Base-by-base conservation (phyloP, 176 grass and related monocot genomes). In the Phragmites australis region DNA sequence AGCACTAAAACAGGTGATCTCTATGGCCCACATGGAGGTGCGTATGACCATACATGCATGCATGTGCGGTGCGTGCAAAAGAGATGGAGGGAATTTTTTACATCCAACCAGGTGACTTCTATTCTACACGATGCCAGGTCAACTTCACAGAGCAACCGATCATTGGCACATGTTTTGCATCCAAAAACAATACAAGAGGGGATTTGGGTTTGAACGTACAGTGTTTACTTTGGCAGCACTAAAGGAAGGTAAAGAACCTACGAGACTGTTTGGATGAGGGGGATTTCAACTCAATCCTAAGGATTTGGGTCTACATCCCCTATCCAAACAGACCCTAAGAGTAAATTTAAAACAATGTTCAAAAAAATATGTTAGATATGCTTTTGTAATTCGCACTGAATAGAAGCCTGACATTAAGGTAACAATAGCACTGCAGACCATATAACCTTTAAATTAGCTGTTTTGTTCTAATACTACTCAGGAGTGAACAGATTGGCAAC, bases 151-250 rank as follows among this genome's bases (percentile, higher is more conserved):
- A 57, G 16, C 47, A 60, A 45, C 18, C 37, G 73, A 73, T 21
- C 47, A 86, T 29, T 37, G 58, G 16, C 68, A 74, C 61, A 48
- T 67, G 30, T 68, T 68, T 80, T 39, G 12, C 30, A 81, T 47
- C 49, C 58, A 61, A 68, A 55, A 76, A 67, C 3, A 21, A n/a
- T 50, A 9, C 39, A 50, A 27, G 10, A 5, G 55, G 12, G 30
- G 15, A 52, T 64, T 46, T 41, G 44, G 31, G 54, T 31, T 47
- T 48, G 54, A 57, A 57, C 14, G 11, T 59, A 29, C 55, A 59
- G n/a, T n/a, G 45, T 30, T 62, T 64, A 61, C 21, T 72, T 39
- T 81, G 79, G 41, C 52, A 71, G 41, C 23, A 75, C 5, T 39
- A 72, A 2, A 37, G 34, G 18, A 22, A 21, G 67, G 26, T 13